Evolutionary conservation across 23 red algal genomes (phyloP), one percentile per base, ranked within the genome.

Genomic region (Chondrus crispus): DNA sequence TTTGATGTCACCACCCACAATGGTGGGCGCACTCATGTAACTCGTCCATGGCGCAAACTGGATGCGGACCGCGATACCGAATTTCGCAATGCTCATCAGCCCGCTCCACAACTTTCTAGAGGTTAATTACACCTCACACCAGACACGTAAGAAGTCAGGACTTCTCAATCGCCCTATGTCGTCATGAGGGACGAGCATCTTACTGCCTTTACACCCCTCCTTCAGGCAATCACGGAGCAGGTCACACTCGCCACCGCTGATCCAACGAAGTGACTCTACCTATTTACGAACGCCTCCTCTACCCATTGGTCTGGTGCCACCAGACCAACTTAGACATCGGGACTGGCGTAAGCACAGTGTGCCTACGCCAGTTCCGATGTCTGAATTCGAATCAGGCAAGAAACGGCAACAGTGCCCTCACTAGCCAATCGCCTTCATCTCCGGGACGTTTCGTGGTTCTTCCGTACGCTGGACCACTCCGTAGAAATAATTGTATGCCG

Each of bases 21-120:
- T 39, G 16, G 74, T 80, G 13, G 74, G 74, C 16, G 74, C 74
- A 12, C 74, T 80, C 11, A 50, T 80, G 74, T 14, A 80, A 50
- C 44, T 80, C 11, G 74, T 80, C 18, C 74, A 80, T 80, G 74
- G 74, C 30, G 33, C 74, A 52, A 45, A 80, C 33, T 80, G 74
- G 74, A 80, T 80, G 74, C 20, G 74, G 41, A 80, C 74, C 41
- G 74, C 74, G 16, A 80, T 80, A 52, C 74, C 74, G 16, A 80
- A 80, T 13, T 80, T 80, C 29, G 11, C 74, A 11, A 12, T 12
- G 46, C 74, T 80, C 14, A 46, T 80, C 37, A 39, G 13, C 10
- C 74, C 46, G 41, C 40, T 80, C 30, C 74, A 80, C 33, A 30
- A 80, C 16, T 50, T 80, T 14, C 41, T 80, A 12, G 74, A 52